Percentiles rank a stretch among this genome's conserved stretches.
Conservation (phyloP, 2,329 filamentous ascomycete species). For the Cordyceps fumosorosea region DNA sequence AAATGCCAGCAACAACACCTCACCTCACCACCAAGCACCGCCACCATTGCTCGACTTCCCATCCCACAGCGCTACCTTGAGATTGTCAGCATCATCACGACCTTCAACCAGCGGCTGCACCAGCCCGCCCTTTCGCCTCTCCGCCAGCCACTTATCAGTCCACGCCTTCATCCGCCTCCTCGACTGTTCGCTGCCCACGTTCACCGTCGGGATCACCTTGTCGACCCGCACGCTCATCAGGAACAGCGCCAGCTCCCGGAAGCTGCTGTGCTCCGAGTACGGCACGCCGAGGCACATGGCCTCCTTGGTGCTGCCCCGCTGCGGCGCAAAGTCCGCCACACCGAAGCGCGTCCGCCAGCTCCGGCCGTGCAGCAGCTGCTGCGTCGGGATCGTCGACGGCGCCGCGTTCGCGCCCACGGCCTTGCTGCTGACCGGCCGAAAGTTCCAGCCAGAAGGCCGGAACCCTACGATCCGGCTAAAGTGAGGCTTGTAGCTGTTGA, state of each 20-base stretch:
- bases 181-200: constrained; percentile 56
- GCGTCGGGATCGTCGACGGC: constrained; percentile 43
- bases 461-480: constrained; percentile 88
- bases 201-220: constrained; percentile 88
- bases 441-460: constrained; percentile 90
- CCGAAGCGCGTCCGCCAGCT: constrained; percentile 73
- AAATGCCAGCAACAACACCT: neutral
- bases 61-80: constrained; percentile 30
- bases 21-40: constrained; percentile 35
- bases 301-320: constrained; percentile 75
- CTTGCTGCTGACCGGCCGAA: constrained; percentile 56
- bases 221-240: constrained; percentile 81
- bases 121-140: constrained; percentile 50
- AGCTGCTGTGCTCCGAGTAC: constrained; percentile 93
- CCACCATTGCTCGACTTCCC: constrained; percentile 33
- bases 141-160: constrained; percentile 56
- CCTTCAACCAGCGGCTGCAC: constrained; percentile 38
- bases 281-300: constrained; percentile 89
- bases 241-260: constrained; percentile 90
- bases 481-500: constrained; percentile 69
- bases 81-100: constrained; percentile 25
- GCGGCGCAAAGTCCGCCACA: constrained; percentile 66
- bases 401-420: constrained; percentile 48
- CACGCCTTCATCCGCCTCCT: constrained; percentile 57
- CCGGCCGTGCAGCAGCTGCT: constrained; percentile 47